Evolutionary conservation across 2,329 filamentous ascomycete genomes (phyloP), one percentile per base, ranked within the genome.

Genomic region (Pseudogymnoascus sp.): DNA sequence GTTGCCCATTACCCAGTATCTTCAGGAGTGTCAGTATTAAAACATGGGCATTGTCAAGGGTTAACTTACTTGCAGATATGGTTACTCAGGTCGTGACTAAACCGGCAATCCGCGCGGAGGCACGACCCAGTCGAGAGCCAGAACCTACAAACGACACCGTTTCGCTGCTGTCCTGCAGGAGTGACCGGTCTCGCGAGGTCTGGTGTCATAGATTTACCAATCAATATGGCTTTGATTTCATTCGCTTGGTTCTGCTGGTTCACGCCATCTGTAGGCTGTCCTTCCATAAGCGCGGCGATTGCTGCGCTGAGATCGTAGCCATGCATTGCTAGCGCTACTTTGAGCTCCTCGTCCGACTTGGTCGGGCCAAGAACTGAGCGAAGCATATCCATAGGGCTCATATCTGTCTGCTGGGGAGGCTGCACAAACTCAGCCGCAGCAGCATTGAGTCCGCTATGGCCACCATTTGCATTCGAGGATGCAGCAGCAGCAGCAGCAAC

Each of bases 351-450:
- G 71, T 98, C 93, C 2, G 91, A 89, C 72, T 90, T 89, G 63
- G 91, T 87, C 70, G 95, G 92, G 60, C 93, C 92, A 25, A 99
- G 81, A 43, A 99, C 96, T 5, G 93, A 97, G 67, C 95, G 90
- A 64, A 99, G 82, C 85, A 99, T 98, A 74, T 99, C 95, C 77
- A 97, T 96, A 0, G 95, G 93, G 65, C 91, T 96, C 93, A 99
- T 98, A 73, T 98, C 93, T 64, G 85, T 72, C 90, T 88, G 85
- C 61, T 85, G 83, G 1, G 41, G 19, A 13, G 82, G 79, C 65
- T 81, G 79, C 60, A 88, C 81, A 78, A 85, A 97, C 75, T 97
- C 92, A 23, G 93, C 89, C 4, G 91, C 91, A 13, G 89, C 89
- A 48, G 87, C 88, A 72, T 92, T 93, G 66, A 93, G 82, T 36